These are phyloP conservation scores for Cyclostephanos invisitatus DNA, from an alignment of 108 stramenopile species.

Conservation along the genomic window DNA sequence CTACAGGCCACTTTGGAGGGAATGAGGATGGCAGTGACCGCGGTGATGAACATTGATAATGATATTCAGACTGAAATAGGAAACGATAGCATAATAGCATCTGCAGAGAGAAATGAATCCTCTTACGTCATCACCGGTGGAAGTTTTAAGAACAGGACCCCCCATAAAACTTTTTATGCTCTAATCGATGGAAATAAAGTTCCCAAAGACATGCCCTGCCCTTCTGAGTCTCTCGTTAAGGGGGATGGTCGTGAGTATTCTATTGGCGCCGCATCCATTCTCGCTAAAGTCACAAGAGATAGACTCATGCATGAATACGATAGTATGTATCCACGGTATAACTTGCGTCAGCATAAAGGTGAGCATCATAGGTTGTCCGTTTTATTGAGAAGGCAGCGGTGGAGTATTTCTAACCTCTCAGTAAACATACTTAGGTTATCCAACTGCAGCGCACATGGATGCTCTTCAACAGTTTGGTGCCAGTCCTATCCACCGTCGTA, in stretches of 20 bases:
- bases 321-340: slow-evolving; percentile 83
- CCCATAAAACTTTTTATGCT: slow-evolving; percentile 37
- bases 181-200: slow-evolving; percentile 89
- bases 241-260: slow-evolving; percentile 90
- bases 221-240: slow-evolving; percentile 74
- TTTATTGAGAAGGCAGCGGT: background rate
- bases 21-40: slow-evolving; percentile 78
- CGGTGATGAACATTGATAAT: slow-evolving; percentile 27
- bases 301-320: slow-evolving; percentile 92
- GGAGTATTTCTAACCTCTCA: background rate
- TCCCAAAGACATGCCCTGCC: slow-evolving; percentile 79
- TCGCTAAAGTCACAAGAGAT: slow-evolving; percentile 98
- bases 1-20: slow-evolving; percentile 92
- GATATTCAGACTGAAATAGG: slow-evolving; percentile 7
- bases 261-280: slow-evolving; percentile 94
- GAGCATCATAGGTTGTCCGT: background rate
- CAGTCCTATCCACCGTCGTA: slow-evolving; percentile 86
- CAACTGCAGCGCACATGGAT: slow-evolving; percentile 82
- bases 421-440: slow-evolving; percentile 63
- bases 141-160: background rate
- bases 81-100: slow-evolving; percentile 20
- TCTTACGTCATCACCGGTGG: slow-evolving; percentile 59
- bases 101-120: slow-evolving; percentile 52
- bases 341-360: slow-evolving; percentile 89
- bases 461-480: slow-evolving; percentile 74